Evolutionary conservation across 352 stramenopile species (phyloP), one percentile per base, ranked within the genome.

Genomic region (Phytophthora cryptogea): DNA sequence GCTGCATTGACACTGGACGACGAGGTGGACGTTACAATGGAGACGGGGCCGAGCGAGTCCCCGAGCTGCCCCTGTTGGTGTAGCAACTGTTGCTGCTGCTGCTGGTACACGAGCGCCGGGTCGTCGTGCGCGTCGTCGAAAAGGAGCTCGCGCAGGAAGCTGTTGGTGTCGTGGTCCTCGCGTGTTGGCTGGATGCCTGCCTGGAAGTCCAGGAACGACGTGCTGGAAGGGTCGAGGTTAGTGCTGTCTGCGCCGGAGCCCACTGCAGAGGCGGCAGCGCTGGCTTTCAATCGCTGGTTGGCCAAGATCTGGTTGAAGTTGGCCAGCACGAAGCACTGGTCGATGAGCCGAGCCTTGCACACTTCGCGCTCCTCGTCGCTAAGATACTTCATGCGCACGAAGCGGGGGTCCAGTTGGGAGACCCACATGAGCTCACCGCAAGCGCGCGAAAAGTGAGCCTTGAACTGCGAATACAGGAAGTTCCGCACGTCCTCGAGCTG

Each of bases 61-160:
- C 43, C 65, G 5, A 70, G 44, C 9, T 73, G 52, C 5, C 62
- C 30, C 45, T 72, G 62, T 13, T 64, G 54, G 8, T 70, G 64
- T 16, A 68, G 42, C 8, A 70, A 45, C 13, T 76, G 70, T 37
- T 79, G 72, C 17, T 73, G 66, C 2, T 65, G 57, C 26, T 80
- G 68, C 23, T 71, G 63, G n/a, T 67, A 71, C 17, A 54, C 59
- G 20, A 73, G 36, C 6, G 58, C 53, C 0, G 61, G 67, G 4
- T 82, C 73, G 8, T 82, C 73, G 8, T 76, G 70, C 9, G 63
- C 53, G 57, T 82, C 73, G 46, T 82, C 70, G 39, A 82, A 82
- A 9, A 82, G 60, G 23, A 82, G 52, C 48, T 82, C 70, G 14
- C 70, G 70, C 23, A 82, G 40, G 39, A 82, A 79, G 17, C 65